phyloP scores from a whole-genome alignment of 768 basidiomycete species.

The Tubosaeta brunneosetosa region DNA sequence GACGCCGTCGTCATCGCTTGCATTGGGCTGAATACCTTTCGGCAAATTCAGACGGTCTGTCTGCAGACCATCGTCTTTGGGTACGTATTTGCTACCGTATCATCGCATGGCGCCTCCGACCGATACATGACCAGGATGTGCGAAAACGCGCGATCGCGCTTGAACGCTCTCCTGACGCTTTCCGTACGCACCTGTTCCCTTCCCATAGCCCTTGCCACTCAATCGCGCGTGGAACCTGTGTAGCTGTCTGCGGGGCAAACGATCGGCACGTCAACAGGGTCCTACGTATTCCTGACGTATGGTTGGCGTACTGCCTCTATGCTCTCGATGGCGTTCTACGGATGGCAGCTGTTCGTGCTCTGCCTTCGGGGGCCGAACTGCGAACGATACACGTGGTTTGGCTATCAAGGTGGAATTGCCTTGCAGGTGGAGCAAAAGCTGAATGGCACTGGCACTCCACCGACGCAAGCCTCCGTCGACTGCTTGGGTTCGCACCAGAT shows the following conservation, averaged over 20 bases:
- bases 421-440: conserved; percentile 2
- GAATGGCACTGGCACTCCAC: neutral
- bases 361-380: conserved; percentile 36
- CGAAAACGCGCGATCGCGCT: conserved; percentile 22
- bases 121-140: conserved; percentile 18
- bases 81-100: conserved; percentile 1
- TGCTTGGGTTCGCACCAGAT: neutral
- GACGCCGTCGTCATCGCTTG: conserved; percentile 36
- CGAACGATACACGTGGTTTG: conserved; percentile 45
- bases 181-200: conserved; percentile 16
- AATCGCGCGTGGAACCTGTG: no score
- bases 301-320: conserved; percentile 36
- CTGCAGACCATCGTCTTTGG: conserved; percentile 23
- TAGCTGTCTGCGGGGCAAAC: conserved; percentile 36
- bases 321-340: conserved; percentile 34
- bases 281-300: conserved; percentile 34
- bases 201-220: neutral
- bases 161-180: conserved; percentile 25
- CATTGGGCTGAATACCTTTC: conserved; percentile 35
- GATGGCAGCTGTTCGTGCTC: conserved; percentile 31
- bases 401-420: conserved; percentile 52
- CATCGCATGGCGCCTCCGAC: neutral
- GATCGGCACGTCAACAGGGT: conserved; percentile 39
- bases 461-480: neutral
- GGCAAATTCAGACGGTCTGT: conserved; percentile 37